Base-by-base conservation (phyloP, 2,329 filamentous ascomycete genomes). In the Keithomyces neogunnii region DNA sequence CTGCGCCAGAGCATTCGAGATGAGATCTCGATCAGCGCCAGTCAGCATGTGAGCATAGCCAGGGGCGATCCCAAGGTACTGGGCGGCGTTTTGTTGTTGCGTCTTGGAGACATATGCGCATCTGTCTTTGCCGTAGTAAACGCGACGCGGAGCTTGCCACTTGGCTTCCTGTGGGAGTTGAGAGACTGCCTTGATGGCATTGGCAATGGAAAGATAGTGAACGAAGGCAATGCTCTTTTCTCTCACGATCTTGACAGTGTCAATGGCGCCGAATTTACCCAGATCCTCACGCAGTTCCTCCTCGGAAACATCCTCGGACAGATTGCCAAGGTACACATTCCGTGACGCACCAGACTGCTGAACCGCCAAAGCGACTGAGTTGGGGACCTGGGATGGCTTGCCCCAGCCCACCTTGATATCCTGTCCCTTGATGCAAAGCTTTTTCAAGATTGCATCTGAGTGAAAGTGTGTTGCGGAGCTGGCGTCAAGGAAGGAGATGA, bases 371-470 rank as follows among this genome's bases (percentile, higher is more conserved):
- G 91, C 90, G 45, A 99, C 93, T 2, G 93, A 97, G 2, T 92
- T 97, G 3, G 93, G 93, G 1, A 99, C 93, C 70, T 96, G 92
- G 3, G 93, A 97, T 33, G 93, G 92, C 73, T 99, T 99, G 57
- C 93, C 93, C 93, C 93, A 99, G 56, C 93, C 93, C 62, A 99
- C 91, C 78, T 99, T 99, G 76, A 99, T 96, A 68, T 99, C 93
- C 75, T 97, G 93, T 30, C 92, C 92, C 72, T 95, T 91, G 75
- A 99, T 95, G 62, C 91, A 91, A 66, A 99, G 82, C 79, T 97
- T 99, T 79, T 99, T 99, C 80, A 99, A 81, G 72, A 99, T 99
- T 60, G 93, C 93, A 77, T 99, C 93, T 26, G 93, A 99, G 76
- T 99, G 93, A 74, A 99, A 99, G 69, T 99, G 93, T 28, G 92